Base-by-base conservation (phyloP, 1,139 yeast species). In the Taphrina populina region DNA sequence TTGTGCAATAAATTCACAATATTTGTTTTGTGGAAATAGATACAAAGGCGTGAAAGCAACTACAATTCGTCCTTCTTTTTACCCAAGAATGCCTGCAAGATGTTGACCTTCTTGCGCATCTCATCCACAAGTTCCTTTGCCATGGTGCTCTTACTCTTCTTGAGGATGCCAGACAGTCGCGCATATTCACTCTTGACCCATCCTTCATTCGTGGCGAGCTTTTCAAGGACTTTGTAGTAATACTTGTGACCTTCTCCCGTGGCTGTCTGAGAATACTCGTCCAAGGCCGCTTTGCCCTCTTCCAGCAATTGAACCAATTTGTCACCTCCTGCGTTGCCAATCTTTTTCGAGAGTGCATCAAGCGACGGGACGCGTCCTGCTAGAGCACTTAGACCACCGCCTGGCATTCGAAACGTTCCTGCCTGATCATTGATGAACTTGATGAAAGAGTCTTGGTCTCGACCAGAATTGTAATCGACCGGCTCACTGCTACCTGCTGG, bases 321-420 rank as follows among this genome's bases (percentile, higher is more conserved):
- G 61, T 53, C 60, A 62, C 45, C 62, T 51, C 52, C 59, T 27
- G 56, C 59, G 23, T 53, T 44, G 37, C 57, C 46, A 33, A 52
- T 32, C 41, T 40, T 49, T 35, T 41, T 34, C 32, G 47, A 52
- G 55, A 57, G n/a, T 1, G 63, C 62, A 57, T 80, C 80, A 30
- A 81, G 59, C 2, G 69, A 72, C 1, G 65, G 63, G 30, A 81
- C 69, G 52, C 78, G 70, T 19, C 95, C 95, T 7, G 87, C 88
- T 7, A 63, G 62, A 1, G 65, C 66, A 47, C 68, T 66, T 46
- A 85, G 71, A 1, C 70, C 65, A 3, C 95, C 95, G 37, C 75
- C 76, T 1, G 64, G 57, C 29, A 71, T 70, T 63, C 95, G 76
- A 61, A 70, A 70, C n/a, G 81, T 73, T 0, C 79, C 81, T 2